Evolutionary conservation across 305 asterid species (phyloP).

Genomic region (Plantago lanceolata): DNA sequence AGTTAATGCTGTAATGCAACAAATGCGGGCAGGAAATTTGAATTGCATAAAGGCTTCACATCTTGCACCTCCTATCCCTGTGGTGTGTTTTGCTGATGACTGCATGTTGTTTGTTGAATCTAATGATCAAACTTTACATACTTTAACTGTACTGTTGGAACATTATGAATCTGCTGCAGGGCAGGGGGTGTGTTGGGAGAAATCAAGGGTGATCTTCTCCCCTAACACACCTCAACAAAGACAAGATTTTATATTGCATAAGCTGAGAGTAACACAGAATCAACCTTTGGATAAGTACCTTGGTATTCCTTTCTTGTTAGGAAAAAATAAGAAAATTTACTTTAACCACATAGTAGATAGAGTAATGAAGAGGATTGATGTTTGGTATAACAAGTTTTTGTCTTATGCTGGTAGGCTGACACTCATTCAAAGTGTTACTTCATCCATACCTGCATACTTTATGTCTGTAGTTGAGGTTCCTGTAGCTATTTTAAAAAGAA

Average conservation of each 20-base stretch:
- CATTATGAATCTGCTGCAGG: neutral
- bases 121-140: neutral
- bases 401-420: neutral
- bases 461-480: neutral
- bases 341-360: neutral
- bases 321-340: neutral
- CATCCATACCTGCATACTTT: neutral
- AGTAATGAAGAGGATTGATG: no score
- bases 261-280: no score
- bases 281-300: neutral
- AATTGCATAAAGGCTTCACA: no score
- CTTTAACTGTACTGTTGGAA: no score
- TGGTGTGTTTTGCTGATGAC: neutral
- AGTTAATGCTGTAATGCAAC: neutral
- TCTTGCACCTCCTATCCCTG: neutral
- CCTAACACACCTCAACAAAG: neutral
- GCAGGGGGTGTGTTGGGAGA: neutral
- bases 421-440: neutral
- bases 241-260: no score
- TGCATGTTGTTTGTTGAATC: neutral
- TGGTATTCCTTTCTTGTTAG: neutral
- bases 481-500: neutral
- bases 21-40: no score
- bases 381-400: neutral
- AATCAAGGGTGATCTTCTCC: neutral